Evolutionary conservation across 75 land plant species (phyloP).

Genomic region (Picea sitchensis): DNA sequence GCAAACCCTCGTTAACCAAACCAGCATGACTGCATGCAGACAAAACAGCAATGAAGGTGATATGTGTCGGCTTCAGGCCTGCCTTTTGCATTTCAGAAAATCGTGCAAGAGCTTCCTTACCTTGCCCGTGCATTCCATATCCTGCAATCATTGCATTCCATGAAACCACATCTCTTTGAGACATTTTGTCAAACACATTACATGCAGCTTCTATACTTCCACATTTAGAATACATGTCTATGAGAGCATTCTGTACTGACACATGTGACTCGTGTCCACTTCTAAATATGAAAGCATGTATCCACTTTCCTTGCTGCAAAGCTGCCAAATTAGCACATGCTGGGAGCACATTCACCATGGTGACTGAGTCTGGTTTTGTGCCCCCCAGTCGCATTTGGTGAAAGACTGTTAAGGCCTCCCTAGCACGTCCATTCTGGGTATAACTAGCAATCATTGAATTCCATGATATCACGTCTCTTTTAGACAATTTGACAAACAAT

Average conservation of each 20-base stretch:
- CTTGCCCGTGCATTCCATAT: background rate
- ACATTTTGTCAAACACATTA: background rate
- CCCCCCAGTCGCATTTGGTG: background rate
- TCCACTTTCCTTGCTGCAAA: background rate
- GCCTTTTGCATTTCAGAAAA: slow-evolving; percentile 1
- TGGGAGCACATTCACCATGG: slow-evolving; percentile 37
- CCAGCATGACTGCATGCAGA: slow-evolving; percentile 16
- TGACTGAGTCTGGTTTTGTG: background rate
- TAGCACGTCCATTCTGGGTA: background rate
- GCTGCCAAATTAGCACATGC: slow-evolving; percentile 29
- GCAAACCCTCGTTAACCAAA: slow-evolving; percentile 2
- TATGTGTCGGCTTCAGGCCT: background rate
- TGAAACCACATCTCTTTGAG: background rate
- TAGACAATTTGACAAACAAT: background rate
- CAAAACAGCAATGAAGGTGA: slow-evolving; percentile 5
- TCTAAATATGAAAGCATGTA: background rate
- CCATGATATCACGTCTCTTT: background rate
- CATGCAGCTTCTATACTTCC: background rate
- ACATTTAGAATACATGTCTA: slow-evolving; percentile 2
- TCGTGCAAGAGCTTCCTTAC: slow-evolving; percentile 4
- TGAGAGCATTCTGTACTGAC: background rate
- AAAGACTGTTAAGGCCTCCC: background rate
- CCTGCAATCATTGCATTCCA: slow-evolving; percentile 13
- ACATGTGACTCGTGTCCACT: background rate
- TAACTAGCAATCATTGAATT: background rate